Percentiles rank a stretch among this genome's conserved stretches.
phyloP scores from a whole-genome alignment of 345 rosid species.

The Iberis pinnata region DNA sequence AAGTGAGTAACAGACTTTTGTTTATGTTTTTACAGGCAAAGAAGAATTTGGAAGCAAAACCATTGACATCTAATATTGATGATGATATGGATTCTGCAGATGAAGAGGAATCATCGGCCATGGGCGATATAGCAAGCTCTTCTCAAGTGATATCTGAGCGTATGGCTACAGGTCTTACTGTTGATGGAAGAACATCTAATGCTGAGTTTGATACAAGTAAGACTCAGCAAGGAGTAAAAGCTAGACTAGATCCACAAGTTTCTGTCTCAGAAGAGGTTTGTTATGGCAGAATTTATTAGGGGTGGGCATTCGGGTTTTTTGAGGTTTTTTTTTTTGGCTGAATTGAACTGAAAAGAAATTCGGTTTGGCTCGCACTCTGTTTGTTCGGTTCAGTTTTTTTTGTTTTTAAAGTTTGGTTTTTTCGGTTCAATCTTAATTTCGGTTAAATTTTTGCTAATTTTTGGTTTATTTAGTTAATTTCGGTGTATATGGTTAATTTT shows the following conservation, averaged over 20 bases:
- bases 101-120: slow-evolving; percentile 28
- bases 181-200: slow-evolving; percentile 32
- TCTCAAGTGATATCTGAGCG: slow-evolving; percentile 48
- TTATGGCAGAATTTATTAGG: slow-evolving; percentile 5
- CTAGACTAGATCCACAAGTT: slow-evolving; percentile 40
- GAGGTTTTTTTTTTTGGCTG: too few species aligned
- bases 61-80: slow-evolving; percentile 24
- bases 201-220: slow-evolving; percentile 39
- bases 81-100: slow-evolving; percentile 39
- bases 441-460: too few species aligned
- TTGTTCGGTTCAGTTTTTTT: too few species aligned
- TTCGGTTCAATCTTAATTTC: too few species aligned
- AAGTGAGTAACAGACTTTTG: slow-evolving; percentile 1
- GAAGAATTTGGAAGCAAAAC: slow-evolving; percentile 43
- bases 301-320: too few species aligned
- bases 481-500: too few species aligned
- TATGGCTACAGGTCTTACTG: slow-evolving; percentile 34
- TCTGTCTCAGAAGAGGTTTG: slow-evolving; percentile 69
- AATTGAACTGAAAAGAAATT: too few species aligned
- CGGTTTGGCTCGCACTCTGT: too few species aligned
- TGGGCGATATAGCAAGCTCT: slow-evolving; percentile 36
- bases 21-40: slow-evolving; percentile 45
- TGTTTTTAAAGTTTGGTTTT: too few species aligned
- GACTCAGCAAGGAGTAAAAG: slow-evolving; percentile 29
- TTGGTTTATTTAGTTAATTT: too few species aligned